Base-by-base conservation (phyloP, 495 filamentous ascomycete species). In the Penicillium simplicissimum region DNA sequence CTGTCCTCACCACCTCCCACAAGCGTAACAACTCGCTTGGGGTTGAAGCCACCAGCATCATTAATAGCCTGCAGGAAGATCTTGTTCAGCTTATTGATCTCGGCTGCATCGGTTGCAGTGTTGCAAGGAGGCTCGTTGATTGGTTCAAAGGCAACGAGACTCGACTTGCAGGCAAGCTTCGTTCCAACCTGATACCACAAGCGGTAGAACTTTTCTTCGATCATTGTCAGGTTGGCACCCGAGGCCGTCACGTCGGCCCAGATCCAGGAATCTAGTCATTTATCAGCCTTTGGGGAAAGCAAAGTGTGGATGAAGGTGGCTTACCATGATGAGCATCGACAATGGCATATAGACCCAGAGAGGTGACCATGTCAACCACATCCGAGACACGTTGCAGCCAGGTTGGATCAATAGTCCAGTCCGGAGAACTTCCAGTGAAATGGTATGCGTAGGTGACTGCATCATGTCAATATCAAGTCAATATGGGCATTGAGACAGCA, bases 381-480 rank as follows among this genome's bases (percentile, higher is more conserved):
- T 82, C 77, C 5, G 82, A 83, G 6, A 87, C 86, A n/a, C 86
- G 76, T 57, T 85, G 74, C 49, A 88, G 79, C 84, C 83, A 88
- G 0, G 67, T 65, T 36, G 78, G 62, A 54, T 86, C 78, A 40
- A 87, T 80, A 8, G 68, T 80, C 77, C 82, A 88, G 56, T 77
- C 74, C 0, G 84, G 84, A 0, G 82, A 81, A 14, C 67, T 66
- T 13, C 68, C 67, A 8, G 74, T 76, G 67, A 85, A 87, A 61
- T 89, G 84, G 48, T 85, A 73, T 4, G 83, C 76, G 72, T 81
- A 88, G 0, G 85, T 88, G 14, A 88, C 84, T 77, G 61, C 48
- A 25, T 49, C 56, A 14, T 40, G 38, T 72, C 58, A 28, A 34
- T 52, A 52, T 34, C 48, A 11, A 45, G 42, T 11, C 9, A 66